Evolutionary conservation across 768 basidiomycete genomes (phyloP).

Genomic region (Lactarius hengduanensis): DNA sequence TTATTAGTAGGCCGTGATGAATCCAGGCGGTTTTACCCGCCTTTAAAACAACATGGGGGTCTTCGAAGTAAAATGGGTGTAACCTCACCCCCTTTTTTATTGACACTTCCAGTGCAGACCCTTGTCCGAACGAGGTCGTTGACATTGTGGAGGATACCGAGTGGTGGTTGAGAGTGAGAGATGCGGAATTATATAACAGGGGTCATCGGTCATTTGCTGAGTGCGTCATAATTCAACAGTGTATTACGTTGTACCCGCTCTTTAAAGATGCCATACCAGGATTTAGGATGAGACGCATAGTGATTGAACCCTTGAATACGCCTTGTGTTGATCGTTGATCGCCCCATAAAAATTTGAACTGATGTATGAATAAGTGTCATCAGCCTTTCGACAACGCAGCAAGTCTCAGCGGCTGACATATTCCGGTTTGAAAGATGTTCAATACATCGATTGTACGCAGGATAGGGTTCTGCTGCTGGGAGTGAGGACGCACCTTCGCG

Average conservation of each 20-base stretch:
- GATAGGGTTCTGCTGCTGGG: no score
- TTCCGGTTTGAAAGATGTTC: background rate
- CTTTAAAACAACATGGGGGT: slow-evolving; percentile 11
- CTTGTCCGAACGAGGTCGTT: background rate
- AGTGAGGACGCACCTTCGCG: no score
- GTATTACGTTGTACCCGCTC: no score
- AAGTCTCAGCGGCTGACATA: background rate
- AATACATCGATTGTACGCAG: background rate
- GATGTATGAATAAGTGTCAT: background rate
- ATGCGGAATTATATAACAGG: background rate
- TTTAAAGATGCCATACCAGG: no score
- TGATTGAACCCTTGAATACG: no score
- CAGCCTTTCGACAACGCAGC: background rate
- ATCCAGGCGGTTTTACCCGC: background rate
- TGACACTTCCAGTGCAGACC: background rate
- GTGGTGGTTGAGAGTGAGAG: background rate
- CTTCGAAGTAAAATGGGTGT: slow-evolving; percentile 13
- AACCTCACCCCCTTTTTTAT: background rate
- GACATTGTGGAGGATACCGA: background rate
- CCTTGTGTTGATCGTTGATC: no score
- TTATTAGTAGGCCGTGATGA: background rate
- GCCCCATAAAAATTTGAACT: no score
- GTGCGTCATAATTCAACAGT: no score
- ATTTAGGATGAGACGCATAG: no score
- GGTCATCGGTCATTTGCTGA: background rate